Conservation (phyloP, 768 basidiomycete genomes). For the Calocera viscosa region DNA sequence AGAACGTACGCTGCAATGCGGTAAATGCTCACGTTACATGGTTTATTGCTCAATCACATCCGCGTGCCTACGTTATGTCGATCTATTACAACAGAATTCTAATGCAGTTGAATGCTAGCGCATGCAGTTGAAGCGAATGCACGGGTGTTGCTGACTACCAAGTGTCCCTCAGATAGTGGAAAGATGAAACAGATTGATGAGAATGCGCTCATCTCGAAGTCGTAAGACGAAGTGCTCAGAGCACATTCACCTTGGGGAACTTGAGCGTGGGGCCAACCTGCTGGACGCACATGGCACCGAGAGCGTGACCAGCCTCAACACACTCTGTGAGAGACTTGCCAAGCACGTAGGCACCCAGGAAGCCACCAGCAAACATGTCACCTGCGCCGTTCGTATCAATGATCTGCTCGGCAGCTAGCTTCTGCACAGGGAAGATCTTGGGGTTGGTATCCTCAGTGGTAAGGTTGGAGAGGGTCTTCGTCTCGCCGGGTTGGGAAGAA, state of each 20-base stretch:
- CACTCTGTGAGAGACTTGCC: conserved; percentile 68
- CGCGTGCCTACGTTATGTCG: neutral
- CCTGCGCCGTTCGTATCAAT: conserved; percentile 98
- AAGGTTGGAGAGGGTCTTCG: conserved; percentile 26
- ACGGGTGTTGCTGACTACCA: neutral
- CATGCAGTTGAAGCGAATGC: conserved; percentile 5
- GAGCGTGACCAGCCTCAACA: conserved; percentile 73
- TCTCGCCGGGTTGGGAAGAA: conserved; percentile 41
- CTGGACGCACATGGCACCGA: conserved; percentile 76
- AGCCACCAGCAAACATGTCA: conserved; percentile 93
- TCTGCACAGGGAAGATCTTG: conserved; percentile 41
- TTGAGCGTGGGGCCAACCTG: conserved; percentile 36
- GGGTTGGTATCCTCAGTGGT: conserved; percentile 21
- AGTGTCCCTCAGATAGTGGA: neutral
- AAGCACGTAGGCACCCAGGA: conserved; percentile 70
- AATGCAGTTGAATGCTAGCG: conserved; percentile 5
- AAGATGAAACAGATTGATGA: conserved; percentile 8
- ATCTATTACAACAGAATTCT: conserved; percentile 6
- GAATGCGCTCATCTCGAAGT: neutral
- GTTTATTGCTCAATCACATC: neutral
- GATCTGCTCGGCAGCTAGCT: conserved; percentile 50
- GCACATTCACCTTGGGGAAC: conserved; percentile 1
- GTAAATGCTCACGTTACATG: neutral
- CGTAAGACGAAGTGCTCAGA: neutral
- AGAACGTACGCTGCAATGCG: neutral